Evolutionary conservation across 1,284 basidiomycete genomes (phyloP), one percentile per base, ranked within the genome.

Genomic region (Moesziomyces sp.): DNA sequence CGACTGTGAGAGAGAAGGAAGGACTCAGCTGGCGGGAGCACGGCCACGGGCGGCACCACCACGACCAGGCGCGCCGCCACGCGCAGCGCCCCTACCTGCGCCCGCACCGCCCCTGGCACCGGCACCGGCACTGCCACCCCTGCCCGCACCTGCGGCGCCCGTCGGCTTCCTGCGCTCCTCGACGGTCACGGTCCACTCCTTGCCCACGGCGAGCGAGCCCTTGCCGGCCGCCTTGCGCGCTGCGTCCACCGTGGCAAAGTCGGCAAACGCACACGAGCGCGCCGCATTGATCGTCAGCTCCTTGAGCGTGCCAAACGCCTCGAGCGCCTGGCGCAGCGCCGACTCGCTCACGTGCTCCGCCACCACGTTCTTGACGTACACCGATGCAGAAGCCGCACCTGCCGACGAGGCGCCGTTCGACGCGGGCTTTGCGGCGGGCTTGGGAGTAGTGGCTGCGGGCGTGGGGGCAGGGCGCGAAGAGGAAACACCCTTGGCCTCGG

Each of bases 201-300:
- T 83, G 34, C 91, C 91, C 48, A 95, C 86, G 79, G 89, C 89
- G 63, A 97, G 88, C n/a, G 93, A 93, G 58, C 93, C 93, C 80
- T 95, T 92, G 24, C 88, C 86, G 77, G 98, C 95, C 3, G 96
- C 96, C 60, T 90, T 89, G 75, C 90, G 89, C 16, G 96, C 96
- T 26, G 89, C 86, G 4, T 97, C 94, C 67, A 94, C 85, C 9
- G 86, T 87, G 40, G 85, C 85, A 86, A 96, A 99, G 85, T 98
- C 95, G 79, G 95, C 88, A 88, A 98, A 98, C 1, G 95, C 96
- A 83, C 94, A 97, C 0, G 92, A 93, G 85, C 94, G 96, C 83
- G 81, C 83, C 71, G 92, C 91, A 52, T 97, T 91, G 77, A 97
- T 91, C 85, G 97, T 94, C 50, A 94, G 86, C 52, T 94, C 93